Evolutionary conservation across 2,329 filamentous ascomycete species (phyloP), one percentile per base, ranked within the genome.

Genomic region (Grosmannia clavigera): DNA sequence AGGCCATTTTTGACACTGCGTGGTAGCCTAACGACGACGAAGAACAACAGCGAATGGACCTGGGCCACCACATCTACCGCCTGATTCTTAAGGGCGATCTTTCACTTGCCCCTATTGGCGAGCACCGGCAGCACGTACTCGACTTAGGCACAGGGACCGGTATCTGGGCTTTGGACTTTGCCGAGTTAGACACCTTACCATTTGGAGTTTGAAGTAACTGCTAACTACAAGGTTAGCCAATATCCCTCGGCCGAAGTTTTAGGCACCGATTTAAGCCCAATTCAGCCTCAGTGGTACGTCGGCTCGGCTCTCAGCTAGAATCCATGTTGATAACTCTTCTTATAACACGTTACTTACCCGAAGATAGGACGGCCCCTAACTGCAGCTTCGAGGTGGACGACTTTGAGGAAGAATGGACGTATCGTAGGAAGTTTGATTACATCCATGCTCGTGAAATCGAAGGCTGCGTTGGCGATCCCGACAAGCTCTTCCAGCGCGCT

Each of bases 381-480:
- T 84, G 90, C 14, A 81, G 83, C 63, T 92, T 91, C 65, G 82
- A 84, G 61, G 79, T 91, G 55, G 86, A 90, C 67, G 86, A 90
- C 67, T 58, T 55, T 31, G 58, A 60, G 27, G 50, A 52, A 29
- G 55, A 57, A 1, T 61, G 59, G 59, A 55, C 33, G 7, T 61
- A 35, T 51, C 48, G 22, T 9, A 19, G 7, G 6, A 73, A 77
- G 2, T 79, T 81, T 60, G 78, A 82, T 64, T 81, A 78, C 64
- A 77, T 82, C 54, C 79, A 82, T 66, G 76, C 75, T 1, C 76
- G 79, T 53, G 70, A 73, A 46, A 78, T 77, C 0, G 68, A 75
- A 12, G 78, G 76, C 25, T 79, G 76, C 64, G 80, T 78, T 74
- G 69, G 71, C 14, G 71, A 75, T 58, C 78, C 77, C 65, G 73